Base-by-base conservation (phyloP, 1,284 basidiomycete species). In the Puccinia brachypodii region DNA sequence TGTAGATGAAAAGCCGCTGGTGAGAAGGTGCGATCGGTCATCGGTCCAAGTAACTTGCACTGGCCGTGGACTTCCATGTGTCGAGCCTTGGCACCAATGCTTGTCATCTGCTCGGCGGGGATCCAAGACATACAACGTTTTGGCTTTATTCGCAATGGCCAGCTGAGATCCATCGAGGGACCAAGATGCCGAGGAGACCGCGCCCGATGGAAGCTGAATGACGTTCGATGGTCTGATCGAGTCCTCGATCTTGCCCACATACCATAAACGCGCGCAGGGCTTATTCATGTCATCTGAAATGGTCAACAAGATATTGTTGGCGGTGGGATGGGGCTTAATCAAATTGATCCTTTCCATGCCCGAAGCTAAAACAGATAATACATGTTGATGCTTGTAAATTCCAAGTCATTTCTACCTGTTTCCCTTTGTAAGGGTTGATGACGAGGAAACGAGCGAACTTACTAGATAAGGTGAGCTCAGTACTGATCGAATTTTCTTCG, bases 31-130 rank as follows among this genome's bases (percentile, higher is more conserved):
- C 0, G 68, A 72, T 47, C 31, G 2, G 0, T 84, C 83, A 77
- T 87, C 86, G 2, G 88, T 84, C 88, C 88, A 89, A 13, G 85
- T 83, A 28, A 88, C 83, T 81, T 88, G 87, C 82, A 87, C 87
- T 0, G 87, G 85, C 8, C 88, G 85, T 7, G 87, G 84, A 66
- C 86, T 87, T 68, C 87, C 86, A 83, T 88, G 86, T 9, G 87
- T 84, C 66, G 85, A 83, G 19, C 86, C 86, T 0, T 83, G 81
- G 42, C 62, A 77, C 76, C 76, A 77, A 19, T 77, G 31, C 13
- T 83, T 58, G 11, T 83, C 28, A 0, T 85, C 78, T 6, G 42
- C 40, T 28, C 84, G 68, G 7, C 87, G 86, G 8, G 88, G 87
- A 84, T 89, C 87, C 44, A 88, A 83, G 16, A 89, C 84, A 38